Percentiles rank a stretch among this genome's conserved stretches.
Conservation (phyloP, 202 grass and related monocot genomes). For the Panicum virgatum region DNA sequence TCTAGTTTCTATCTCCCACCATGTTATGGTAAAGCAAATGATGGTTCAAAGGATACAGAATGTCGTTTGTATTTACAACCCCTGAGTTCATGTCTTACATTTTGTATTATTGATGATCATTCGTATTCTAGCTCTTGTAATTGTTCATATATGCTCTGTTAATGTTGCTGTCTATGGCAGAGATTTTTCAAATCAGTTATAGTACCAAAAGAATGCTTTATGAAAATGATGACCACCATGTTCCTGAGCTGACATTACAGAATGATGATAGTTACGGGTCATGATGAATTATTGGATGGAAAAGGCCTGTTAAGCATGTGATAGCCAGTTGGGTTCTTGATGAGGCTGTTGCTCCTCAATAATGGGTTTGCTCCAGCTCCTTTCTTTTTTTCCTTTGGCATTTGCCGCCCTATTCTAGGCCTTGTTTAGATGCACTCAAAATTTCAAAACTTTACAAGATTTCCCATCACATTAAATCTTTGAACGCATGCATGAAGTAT, state of each 20-base stretch:
- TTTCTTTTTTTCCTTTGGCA: not conserved
- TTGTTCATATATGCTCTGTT: constrained; percentile 31
- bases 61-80: constrained; percentile 52
- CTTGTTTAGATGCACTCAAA: too few species aligned
- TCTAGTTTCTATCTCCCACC: constrained; percentile 44
- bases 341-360: constrained; percentile 24
- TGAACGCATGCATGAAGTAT: too few species aligned
- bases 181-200: constrained; percentile 23
- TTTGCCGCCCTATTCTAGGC: constrained; percentile 1
- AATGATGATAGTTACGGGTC: not conserved
- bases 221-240: constrained; percentile 7
- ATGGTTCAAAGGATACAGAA: constrained; percentile 53
- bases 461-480: too few species aligned
- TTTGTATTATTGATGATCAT: constrained; percentile 49
- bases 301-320: constrained; percentile 23
- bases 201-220: not conserved
- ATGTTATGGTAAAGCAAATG: constrained; percentile 40
- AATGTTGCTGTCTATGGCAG: constrained; percentile 22
- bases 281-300: constrained; percentile 8
- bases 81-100: constrained; percentile 42
- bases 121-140: constrained; percentile 33
- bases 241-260: constrained; percentile 29
- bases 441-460: too few species aligned
- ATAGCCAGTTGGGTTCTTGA: constrained; percentile 23
- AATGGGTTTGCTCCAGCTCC: constrained; percentile 32